Evolutionary conservation across 345 rosid genomes (phyloP), one percentile per base, ranked within the genome.

Genomic region (Gynandropsis gynandra): DNA sequence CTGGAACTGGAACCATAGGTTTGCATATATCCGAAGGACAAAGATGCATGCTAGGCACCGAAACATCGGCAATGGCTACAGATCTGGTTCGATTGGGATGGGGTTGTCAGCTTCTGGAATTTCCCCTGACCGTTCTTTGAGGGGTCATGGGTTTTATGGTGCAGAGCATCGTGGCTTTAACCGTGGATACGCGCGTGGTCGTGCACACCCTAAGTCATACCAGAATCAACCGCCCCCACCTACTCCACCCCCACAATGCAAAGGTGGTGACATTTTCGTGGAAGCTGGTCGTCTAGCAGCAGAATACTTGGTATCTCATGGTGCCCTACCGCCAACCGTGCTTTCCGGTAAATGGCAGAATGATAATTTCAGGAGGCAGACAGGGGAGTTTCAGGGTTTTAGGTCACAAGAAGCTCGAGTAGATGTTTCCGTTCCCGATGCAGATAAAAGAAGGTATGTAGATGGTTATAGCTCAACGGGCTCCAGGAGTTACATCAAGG

Each of bases 271-370:
- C 32, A 53, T 87, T 43, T 72, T 87, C 68, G 74, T 87, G 85
- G 90, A 87, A 71, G 97, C 96, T 4, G 98, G 98, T 34, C 82
- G 85, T 59, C 85, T 92, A 58, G 98, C 97, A 1, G 81, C 88
- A 1, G 97, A 92, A 72, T 87, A 87, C 62, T 77, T 92, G 67
- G 95, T 82, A 47, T 85, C 90, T 67, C 83, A 78, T 71, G 97
- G 97, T 29, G 56, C 76, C 40, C 45, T 85, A 36, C 75, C 94
- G 9, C 71, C 76, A 5, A 72, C 62, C 58, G 75, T 64, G 67
- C 77, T 87, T 27, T 66, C 83, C n/a, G 70, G 71, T 18, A 82
- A 82, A 75, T 82, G 87, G 96, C 89, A 79, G 68, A 77, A 80
- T 68, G 87, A 81, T 56, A 68, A 62, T 68, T 73, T 74, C 37